A percentile compares a stretch with the other conserved stretches of the same genome.
Conservation (phyloP, 306 rosid genomes). For the Quercus berberidifolia region DNA sequence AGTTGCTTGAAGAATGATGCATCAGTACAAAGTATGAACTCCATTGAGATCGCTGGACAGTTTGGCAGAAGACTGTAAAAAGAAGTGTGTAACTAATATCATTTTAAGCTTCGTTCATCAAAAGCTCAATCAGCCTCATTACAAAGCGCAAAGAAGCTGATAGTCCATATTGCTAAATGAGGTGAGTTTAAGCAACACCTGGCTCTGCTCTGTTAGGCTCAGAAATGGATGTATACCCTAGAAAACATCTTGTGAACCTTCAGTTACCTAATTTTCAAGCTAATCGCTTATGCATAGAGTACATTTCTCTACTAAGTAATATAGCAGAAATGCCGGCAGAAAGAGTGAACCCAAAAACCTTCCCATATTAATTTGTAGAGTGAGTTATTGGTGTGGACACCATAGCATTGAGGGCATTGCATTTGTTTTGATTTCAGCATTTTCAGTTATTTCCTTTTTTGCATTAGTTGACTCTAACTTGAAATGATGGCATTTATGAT, state of each 20-base stretch:
- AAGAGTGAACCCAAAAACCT: not conserved
- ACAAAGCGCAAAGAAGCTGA: constrained; percentile 6
- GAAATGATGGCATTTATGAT: no score
- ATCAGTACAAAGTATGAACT: constrained; percentile 12
- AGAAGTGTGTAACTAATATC: not conserved
- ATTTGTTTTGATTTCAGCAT: no score
- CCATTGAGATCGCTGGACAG: constrained; percentile 7
- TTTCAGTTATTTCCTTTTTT: no score
- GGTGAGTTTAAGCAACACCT: constrained; percentile 6
- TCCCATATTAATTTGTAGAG: not conserved
- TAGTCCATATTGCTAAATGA: not conserved
- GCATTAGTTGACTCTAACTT: no score
- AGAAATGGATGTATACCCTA: not conserved
- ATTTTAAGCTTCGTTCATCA: constrained; percentile 10
- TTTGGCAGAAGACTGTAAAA: not conserved
- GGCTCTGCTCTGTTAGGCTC: not conserved
- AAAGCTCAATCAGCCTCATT: constrained; percentile 2
- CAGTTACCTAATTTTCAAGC: not conserved
- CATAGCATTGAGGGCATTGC: no score
- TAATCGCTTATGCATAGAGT: not conserved
- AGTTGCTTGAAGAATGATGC: constrained; percentile 5
- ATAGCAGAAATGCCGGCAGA: not conserved
- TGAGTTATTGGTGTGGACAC: not conserved
- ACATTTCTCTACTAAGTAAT: not conserved
- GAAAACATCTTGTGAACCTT: not conserved